These are phyloP conservation scores for Xylaria intraflava DNA, from an alignment of 495 filamentous ascomycete genomes.

Conservation along the genomic window DNA sequence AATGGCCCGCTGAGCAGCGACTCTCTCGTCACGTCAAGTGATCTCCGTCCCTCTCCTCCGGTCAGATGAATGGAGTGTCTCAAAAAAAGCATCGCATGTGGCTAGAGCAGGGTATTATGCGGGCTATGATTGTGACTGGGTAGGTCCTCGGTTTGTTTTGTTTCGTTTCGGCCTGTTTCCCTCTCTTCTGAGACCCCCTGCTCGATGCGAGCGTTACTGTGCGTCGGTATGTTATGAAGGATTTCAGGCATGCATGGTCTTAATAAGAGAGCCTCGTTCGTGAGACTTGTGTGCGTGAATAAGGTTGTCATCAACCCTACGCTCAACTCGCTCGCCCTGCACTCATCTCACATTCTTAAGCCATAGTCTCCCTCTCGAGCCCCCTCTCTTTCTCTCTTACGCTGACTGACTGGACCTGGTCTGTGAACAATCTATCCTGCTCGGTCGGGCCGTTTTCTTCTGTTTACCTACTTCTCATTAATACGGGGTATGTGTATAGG, in stretches of 20 bases:
- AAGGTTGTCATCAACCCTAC: neutral
- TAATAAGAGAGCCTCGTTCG: neutral
- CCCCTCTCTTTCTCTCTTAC: neutral
- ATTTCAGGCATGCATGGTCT: neutral
- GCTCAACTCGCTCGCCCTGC: neutral
- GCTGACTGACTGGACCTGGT: neutral
- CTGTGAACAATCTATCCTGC: neutral
- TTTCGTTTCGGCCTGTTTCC: neutral
- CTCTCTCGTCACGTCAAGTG: conserved; percentile 8
- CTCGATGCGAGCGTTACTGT: neutral
- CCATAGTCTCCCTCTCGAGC: neutral
- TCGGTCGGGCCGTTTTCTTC: neutral
- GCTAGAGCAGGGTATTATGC: neutral
- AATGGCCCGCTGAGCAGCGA: neutral
- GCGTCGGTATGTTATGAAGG: neutral
- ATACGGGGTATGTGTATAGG: neutral
- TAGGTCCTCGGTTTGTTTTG: neutral
- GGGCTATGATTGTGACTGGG: neutral
- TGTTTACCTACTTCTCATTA: neutral
- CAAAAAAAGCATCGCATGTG: neutral
- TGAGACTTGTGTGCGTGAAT: neutral
- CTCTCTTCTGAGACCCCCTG: neutral
- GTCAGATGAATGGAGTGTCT: neutral
- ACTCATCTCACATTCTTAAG: neutral
- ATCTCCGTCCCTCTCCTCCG: conserved; percentile 4